A percentile compares a stretch with the other conserved stretches of the same genome.
These are phyloP conservation scores for Ascochyta clinopodiicola DNA, from an alignment of 2,329 filamentous ascomycete genomes.

Conservation along the genomic window DNA sequence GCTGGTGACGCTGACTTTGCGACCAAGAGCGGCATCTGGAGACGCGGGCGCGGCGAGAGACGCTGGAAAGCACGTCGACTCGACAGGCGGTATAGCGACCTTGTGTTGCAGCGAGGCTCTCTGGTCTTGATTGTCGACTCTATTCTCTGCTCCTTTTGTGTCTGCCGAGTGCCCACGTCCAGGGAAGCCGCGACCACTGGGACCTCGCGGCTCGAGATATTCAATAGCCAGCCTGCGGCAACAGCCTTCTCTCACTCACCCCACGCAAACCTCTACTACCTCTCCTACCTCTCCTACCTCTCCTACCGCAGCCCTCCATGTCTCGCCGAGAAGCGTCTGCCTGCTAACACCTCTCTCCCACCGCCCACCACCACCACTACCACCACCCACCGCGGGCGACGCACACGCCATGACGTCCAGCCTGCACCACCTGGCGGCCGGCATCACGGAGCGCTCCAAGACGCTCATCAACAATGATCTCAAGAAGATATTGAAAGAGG, in stretches of 20 bases:
- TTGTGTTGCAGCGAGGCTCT: background rate
- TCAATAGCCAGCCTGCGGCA: constrained; percentile 4
- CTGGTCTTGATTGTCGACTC: too few relatives aligned
- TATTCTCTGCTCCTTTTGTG: background rate
- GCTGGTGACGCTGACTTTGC: constrained; percentile 38
- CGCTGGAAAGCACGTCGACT: constrained; percentile 27
- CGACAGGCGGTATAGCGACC: constrained; percentile 5
- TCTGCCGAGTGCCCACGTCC: background rate
- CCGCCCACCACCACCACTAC: constrained; percentile 1
- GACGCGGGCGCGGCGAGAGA: constrained; percentile 34
- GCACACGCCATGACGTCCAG: constrained; percentile 42
- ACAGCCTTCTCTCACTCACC: constrained; percentile 20
- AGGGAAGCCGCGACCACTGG: constrained; percentile 28
- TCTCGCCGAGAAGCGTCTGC: constrained; percentile 2
- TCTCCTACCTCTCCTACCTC: background rate
- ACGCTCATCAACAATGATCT: constrained; percentile 70
- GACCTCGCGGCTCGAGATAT: constrained; percentile 3
- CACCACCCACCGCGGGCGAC: constrained; percentile 1
- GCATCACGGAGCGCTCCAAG: constrained; percentile 57
- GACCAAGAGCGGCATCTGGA: constrained; percentile 11
- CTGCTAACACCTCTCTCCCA: constrained; percentile 22
- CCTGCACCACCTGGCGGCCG: constrained; percentile 50
- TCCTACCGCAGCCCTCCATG: constrained; percentile 12
- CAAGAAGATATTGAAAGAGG: constrained; percentile 75
- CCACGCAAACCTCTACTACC: background rate